Base-by-base conservation (phyloP, 495 filamentous ascomycete species). In the Viridothelium virens region DNA sequence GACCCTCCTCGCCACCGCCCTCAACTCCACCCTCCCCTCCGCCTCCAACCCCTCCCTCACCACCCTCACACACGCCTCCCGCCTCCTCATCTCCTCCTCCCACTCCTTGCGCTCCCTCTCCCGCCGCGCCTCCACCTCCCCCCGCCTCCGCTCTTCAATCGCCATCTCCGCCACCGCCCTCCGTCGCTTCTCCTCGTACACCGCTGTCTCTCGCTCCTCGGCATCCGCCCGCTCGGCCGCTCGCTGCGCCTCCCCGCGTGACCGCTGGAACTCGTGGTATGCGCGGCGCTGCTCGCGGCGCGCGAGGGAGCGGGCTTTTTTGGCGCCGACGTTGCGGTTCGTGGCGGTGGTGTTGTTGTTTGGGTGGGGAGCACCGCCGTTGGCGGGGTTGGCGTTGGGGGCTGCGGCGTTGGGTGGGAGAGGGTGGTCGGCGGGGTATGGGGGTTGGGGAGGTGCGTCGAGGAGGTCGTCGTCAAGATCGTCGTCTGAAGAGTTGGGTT, bases 231-330 rank as follows among this genome's bases (percentile, higher is more conserved):
- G 75, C 33, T 78, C 76, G 0, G 63, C 63, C 37, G 69, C 70
- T 1, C 77, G 73, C 63, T 77, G 74, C 0, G 70, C 72, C 9
- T 78, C 77, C 12, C 74, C 77, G 67, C 79, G 75, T 18, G 76
- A 73, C 1, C 74, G 77, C 50, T 74, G 68, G 66, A 82, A 81
- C 65, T 82, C 80, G 68, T 80, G 72, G 70, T 82, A 81, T 10
- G 79, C 80, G 36, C 80, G 74, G 31, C 77, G 77, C 63, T 81
- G 80, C 61, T 82, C 80, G 38, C 74, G 71, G 33, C 76, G 77
- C 5, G 79, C 77, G 38, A 82, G 72, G 10, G 80, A 79, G 56
- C 75, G 75, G 10, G 78, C 77, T 66, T 83, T 83, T 63, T 83
- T 83, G 2, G 78, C 70, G 39, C 80, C 81, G 34, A 82, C 71